Percentiles rank a stretch among this genome's conserved stretches.
phyloP scores from a whole-genome alignment of 306 rosid genomes.

The Psophocarpus tetragonolobus region DNA sequence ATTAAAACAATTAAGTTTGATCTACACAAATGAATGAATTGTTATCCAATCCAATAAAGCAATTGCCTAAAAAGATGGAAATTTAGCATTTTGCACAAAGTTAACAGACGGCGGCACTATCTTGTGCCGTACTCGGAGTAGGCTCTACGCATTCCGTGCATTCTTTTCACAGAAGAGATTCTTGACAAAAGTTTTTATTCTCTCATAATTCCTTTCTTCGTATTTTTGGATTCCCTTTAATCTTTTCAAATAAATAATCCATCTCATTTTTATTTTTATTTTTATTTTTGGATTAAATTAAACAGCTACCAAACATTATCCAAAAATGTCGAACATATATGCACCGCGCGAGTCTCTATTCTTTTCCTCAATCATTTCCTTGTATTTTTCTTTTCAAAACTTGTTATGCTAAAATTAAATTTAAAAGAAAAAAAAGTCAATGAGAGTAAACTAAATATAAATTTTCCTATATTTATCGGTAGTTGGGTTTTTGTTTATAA shows the following conservation, averaged over 20 bases:
- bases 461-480: neutral
- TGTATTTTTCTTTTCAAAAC: neutral
- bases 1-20: too few species aligned
- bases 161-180: constrained; percentile 38
- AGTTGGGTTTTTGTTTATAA: neutral
- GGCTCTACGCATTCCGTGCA: constrained; percentile 55
- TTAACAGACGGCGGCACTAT: neutral
- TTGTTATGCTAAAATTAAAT: neutral
- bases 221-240: neutral
- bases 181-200: constrained; percentile 14
- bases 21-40: too few species aligned
- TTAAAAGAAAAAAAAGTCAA: neutral
- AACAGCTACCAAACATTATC: neutral
- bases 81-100: too few species aligned
- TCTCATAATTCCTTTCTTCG: constrained; percentile 16
- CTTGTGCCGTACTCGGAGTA: constrained; percentile 53
- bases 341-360: neutral
- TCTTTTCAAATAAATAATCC: neutral
- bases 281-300: too few species aligned
- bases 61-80: too few species aligned
- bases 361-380: neutral
- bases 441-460: neutral
- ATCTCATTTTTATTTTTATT: neutral
- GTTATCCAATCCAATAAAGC: too few species aligned
- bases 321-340: neutral